Conservation (phyloP, 139 green algal genomes). For the Tetradesmus lagerheimii region DNA sequence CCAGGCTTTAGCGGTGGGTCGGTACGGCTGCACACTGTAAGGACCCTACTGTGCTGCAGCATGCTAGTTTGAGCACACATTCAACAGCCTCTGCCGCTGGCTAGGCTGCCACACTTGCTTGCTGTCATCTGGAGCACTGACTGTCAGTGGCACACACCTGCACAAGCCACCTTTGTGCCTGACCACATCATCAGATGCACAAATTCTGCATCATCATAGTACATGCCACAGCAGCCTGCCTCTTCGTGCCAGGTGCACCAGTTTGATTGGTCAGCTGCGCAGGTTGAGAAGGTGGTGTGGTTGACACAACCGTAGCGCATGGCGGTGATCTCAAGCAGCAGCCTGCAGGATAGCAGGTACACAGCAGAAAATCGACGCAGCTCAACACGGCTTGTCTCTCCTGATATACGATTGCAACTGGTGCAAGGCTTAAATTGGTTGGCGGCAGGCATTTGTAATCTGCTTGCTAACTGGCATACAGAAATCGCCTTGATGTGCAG, state of each 20-base stretch:
- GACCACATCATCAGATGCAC: conserved; percentile 29
- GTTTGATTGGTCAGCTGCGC: conserved; percentile 19
- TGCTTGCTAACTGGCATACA: too few species aligned
- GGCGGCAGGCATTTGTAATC: too few species aligned
- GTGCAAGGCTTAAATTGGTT: too few species aligned
- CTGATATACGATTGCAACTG: too few species aligned
- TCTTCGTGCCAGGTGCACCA: conserved; percentile 35
- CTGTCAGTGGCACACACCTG: background rate
- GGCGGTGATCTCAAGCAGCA: conserved; percentile 40
- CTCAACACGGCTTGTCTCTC: too few species aligned
- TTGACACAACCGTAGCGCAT: conserved; percentile 43
- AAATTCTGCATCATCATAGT: conserved; percentile 33
- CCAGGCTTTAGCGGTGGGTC: too few species aligned
- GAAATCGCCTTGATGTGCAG: too few species aligned
- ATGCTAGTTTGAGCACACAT: too few species aligned
- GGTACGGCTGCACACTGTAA: too few species aligned
- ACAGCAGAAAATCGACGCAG: too few species aligned
- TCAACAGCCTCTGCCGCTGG: too few species aligned
- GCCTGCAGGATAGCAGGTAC: background rate
- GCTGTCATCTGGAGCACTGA: background rate
- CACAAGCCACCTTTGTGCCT: background rate
- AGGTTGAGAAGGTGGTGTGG: background rate
- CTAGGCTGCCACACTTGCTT: background rate
- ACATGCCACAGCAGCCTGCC: background rate
- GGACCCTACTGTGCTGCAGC: too few species aligned